Base-by-base conservation (phyloP, 1,284 basidiomycete genomes). In the Naganishia liquefaciens region DNA sequence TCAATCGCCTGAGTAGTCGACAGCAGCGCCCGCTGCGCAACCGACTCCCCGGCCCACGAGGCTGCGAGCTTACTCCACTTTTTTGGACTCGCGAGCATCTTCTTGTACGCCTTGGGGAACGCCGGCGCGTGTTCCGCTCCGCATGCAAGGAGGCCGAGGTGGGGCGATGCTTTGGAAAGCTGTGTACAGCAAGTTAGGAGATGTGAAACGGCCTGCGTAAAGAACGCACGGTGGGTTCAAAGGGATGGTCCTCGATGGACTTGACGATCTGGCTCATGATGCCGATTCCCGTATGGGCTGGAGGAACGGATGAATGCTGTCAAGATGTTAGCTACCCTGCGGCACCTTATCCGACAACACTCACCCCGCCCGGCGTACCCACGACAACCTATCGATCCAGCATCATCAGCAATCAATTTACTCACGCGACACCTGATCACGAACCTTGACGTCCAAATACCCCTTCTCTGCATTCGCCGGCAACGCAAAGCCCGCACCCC, bases 391-490 rank as follows among this genome's bases (percentile, higher is more conserved):
- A 42, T 23, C 7, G 13, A 37, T 15, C 15, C 23, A 52, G 25
- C 11, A 21, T n/a, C 30, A 46, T 66, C 63, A 65, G 63, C 43
- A 13, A 19, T 1, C 17, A 27, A 1, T 40, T 21, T 27, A 4
- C 19, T 39, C 28, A 21, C 27, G 28, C 7, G 21, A 2, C n/a
- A n/a, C 5, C 52, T 13, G 46, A 44, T n/a, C 17, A 55, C 78
- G 73, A 11, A 80, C 75, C 42, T 65, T 71, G 65, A 79, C 67
- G 17, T 69, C 64, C 33, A 78, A 71, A 66, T 74, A 75, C 33
- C 81, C 81, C 72, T 82, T 82, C 68, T 82, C 81, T 7, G 79
- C 79, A 71, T 80, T 77, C 9, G 78, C 80, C 27, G 81, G 72
- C 21, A 70, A 68, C 0, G 79, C 80, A 42, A 82, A 71, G 1